These are phyloP conservation scores for Pestalotiopsis sp. DNA, from an alignment of 2,329 filamentous ascomycete genomes.

Conservation along the genomic window DNA sequence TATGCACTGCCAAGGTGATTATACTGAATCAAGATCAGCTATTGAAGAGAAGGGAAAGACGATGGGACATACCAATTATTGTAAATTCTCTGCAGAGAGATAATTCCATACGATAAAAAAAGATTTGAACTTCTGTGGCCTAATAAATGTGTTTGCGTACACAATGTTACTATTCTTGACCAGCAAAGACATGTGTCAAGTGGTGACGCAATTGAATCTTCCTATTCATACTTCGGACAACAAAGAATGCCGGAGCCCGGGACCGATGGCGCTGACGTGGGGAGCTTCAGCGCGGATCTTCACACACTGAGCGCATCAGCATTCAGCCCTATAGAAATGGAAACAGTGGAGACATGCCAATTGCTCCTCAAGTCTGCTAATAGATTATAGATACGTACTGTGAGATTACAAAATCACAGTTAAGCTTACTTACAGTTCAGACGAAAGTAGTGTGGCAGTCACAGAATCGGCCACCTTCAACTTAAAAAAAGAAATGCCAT, in stretches of 20 bases:
- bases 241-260: background rate
- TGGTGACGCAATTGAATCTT: constrained; percentile 3
- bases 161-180: background rate
- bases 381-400: background rate
- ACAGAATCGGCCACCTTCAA: background rate
- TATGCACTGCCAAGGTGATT: background rate
- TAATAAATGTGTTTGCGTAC: background rate
- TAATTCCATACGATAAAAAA: too few relatives aligned
- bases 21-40: background rate
- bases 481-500: background rate
- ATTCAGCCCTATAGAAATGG: background rate
- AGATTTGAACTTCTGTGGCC: background rate
- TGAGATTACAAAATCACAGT: background rate
- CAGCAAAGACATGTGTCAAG: background rate
- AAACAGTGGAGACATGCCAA: background rate
- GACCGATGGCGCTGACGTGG: background rate
- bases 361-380: background rate
- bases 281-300: background rate
- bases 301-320: background rate
- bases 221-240: background rate
- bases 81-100: background rate
- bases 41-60: background rate
- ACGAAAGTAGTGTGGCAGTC: background rate
- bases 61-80: background rate
- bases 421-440: background rate